A percentile compares a stretch with the other conserved stretches of the same genome.
These are phyloP conservation scores for Thymus quinquecostatus DNA, from an alignment of 257 asterid species.

Conservation along the genomic window DNA sequence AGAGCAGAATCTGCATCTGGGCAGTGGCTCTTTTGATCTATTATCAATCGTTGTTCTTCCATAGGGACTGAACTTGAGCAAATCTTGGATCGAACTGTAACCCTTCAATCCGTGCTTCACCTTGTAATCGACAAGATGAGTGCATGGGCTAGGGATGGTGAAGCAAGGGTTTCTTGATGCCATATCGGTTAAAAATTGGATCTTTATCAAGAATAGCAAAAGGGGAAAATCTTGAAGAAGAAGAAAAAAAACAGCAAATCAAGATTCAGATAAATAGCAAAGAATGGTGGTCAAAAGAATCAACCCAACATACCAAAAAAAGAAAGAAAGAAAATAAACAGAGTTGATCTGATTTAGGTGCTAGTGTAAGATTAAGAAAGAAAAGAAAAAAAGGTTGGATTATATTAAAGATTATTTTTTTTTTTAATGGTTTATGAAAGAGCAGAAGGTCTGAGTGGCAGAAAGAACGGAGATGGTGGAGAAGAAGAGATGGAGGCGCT, in stretches of 20 bases:
- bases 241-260: constrained; percentile 19
- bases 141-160: constrained; percentile 61
- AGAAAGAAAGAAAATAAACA: too few species aligned
- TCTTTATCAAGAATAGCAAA: constrained; percentile 29
- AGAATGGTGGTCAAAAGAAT: constrained; percentile 30
- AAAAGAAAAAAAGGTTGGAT: constrained; percentile 2
- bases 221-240: background rate
- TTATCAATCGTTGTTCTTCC: constrained; percentile 59
- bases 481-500: constrained; percentile 38
- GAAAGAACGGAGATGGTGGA: constrained; percentile 21
- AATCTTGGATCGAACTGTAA: constrained; percentile 52
- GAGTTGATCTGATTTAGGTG: constrained; percentile 38
- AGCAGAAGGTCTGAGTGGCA: constrained; percentile 25
- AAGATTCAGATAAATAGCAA: constrained; percentile 23
- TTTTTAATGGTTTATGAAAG: background rate
- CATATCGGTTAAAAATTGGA: constrained; percentile 43
- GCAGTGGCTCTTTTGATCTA: constrained; percentile 43
- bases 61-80: constrained; percentile 50
- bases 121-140: constrained; percentile 73
- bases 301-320: constrained; percentile 24
- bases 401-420: background rate
- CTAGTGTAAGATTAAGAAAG: background rate
- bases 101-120: constrained; percentile 54
- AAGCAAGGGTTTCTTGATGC: constrained; percentile 45
- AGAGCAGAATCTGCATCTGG: constrained; percentile 63